Percentiles rank a stretch among this genome's conserved stretches.
Conservation (phyloP, 371 early-diverging fungal genomes). For the Paramicrosporidium saccamoebae region DNA sequence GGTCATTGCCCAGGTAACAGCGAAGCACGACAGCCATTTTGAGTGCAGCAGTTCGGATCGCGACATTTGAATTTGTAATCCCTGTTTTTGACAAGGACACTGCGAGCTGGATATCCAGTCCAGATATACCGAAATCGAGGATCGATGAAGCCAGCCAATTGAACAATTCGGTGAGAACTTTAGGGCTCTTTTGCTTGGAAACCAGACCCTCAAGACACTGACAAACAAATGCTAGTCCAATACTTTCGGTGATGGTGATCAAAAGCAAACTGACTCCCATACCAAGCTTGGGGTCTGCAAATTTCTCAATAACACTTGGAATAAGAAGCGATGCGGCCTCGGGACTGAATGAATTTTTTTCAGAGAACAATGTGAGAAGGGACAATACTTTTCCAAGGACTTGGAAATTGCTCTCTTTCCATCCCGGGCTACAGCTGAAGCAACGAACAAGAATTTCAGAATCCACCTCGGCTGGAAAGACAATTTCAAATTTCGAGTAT, state of each 20-base stretch:
- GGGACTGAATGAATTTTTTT: slow-evolving; percentile 20
- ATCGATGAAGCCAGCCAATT: slow-evolving; percentile 39
- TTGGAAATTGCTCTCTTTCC: slow-evolving; percentile 86
- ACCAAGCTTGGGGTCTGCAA: slow-evolving; percentile 73
- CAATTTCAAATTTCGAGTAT: slow-evolving; percentile 14
- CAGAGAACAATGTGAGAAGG: slow-evolving; percentile 23
- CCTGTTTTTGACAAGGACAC: slow-evolving; percentile 37
- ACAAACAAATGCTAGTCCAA: slow-evolving; percentile 34
- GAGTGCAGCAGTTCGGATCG: slow-evolving; percentile 40
- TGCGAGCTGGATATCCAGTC: slow-evolving; percentile 31
- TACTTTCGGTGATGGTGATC: slow-evolving; percentile 25
- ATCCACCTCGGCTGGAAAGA: slow-evolving; percentile 12
- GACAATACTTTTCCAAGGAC: slow-evolving; percentile 19
- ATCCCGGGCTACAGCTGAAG: slow-evolving; percentile 48
- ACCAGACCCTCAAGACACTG: slow-evolving; percentile 33
- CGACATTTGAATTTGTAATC: slow-evolving; percentile 42
- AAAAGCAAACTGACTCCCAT: slow-evolving; percentile 40
- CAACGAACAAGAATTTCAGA: slow-evolving; percentile 46
- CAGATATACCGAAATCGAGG: slow-evolving; percentile 52
- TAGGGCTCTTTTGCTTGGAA: slow-evolving; percentile 54
- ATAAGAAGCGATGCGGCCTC: slow-evolving; percentile 34
- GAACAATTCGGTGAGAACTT: slow-evolving; percentile 46
- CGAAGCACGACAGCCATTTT: slow-evolving; percentile 36
- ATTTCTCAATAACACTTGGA: slow-evolving; percentile 41
- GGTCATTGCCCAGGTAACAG: slow-evolving; percentile 43